Base-by-base conservation (phyloP, 805 yeast genomes). In the Saturnispora galanensis region DNA sequence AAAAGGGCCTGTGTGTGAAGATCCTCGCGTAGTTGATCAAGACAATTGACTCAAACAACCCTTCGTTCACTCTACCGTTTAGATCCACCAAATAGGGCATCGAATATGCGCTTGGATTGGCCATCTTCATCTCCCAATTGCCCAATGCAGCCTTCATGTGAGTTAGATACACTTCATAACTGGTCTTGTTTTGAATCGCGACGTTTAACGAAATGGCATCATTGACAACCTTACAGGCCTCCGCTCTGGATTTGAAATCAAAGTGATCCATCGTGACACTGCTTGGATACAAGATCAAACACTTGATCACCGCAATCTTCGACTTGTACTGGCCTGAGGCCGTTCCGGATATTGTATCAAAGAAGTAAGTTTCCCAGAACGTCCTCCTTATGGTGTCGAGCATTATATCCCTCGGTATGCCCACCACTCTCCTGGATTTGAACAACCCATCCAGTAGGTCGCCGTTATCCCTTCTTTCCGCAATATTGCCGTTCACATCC, bases 1-100 rank as follows among this genome's bases (percentile, higher is more conserved):
- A 73, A 45, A 74, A 65, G 2, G 79, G 79, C 46, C 79, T 56
- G 54, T 74, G 77, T 3, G 74, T 70, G 50, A 73, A 74, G n/a
- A 74, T 71, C 49, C 70, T 71, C 1, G 79, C 77, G 55, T 74
- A 74, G 46, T 69, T 70, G 42, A 69, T 60, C 56, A 74, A 56
- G 45, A 73, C 60, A 9, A 70, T 62, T 1, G 77, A 66, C 50
- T 74, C 78, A 43, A 72, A 76, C 3, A 73, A 70, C 28, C 79
- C 79, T 46, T 74, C 77, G 52, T 74, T 74, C 10, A 74, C 73
- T 5, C 49, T 49, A 1, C 79, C 79, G 49, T 58, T 57, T 12
- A 62, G 52, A 49, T 67, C 64, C 10, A 74, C 63, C 29, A 74
- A 55, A 43, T 64, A 65, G 1, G 77, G 76, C 9, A 68, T 57